A percentile compares a stretch with the other conserved stretches of the same genome.
These are phyloP conservation scores for Turnera subulata DNA, from an alignment of 345 rosid species.

Conservation along the genomic window DNA sequence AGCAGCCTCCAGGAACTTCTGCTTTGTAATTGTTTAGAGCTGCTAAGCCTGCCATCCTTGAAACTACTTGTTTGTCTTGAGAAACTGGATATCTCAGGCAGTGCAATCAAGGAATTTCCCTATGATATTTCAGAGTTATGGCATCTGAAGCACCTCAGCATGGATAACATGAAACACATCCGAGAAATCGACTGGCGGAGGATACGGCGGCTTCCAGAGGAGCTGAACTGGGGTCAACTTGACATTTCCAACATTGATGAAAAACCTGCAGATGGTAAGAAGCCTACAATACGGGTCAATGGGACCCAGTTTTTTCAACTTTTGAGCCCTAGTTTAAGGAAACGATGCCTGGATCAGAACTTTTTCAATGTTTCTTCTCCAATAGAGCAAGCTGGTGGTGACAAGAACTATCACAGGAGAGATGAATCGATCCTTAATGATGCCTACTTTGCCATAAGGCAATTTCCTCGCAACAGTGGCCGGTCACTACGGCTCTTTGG, in stretches of 20 bases:
- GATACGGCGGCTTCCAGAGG: constrained; percentile 8
- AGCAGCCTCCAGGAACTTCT: constrained; percentile 17
- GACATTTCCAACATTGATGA: constrained; percentile 12
- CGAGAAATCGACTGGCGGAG: constrained; percentile 17
- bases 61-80: constrained; percentile 14
- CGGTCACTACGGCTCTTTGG: constrained; percentile 34
- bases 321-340: constrained; percentile 2
- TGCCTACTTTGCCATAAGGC: constrained; percentile 12
- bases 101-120: constrained; percentile 15
- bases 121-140: constrained; percentile 9
- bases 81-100: constrained; percentile 31
- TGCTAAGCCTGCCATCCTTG: constrained; percentile 14
- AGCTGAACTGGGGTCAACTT: constrained; percentile 14
- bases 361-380: constrained; percentile 10
- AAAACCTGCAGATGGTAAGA: neutral
- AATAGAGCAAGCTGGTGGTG: neutral
- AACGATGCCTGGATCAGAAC: constrained; percentile 3
- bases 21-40: constrained; percentile 15
- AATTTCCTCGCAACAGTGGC: neutral
- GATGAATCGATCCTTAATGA: constrained; percentile 4
- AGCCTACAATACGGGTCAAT: constrained; percentile 4
- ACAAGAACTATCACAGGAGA: neutral
- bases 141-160: constrained; percentile 15
- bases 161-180: constrained; percentile 13
- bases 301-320: constrained; percentile 12